Conservation (phyloP, 805 yeast genomes). For the Zygosaccharomyces rouxii region DNA sequence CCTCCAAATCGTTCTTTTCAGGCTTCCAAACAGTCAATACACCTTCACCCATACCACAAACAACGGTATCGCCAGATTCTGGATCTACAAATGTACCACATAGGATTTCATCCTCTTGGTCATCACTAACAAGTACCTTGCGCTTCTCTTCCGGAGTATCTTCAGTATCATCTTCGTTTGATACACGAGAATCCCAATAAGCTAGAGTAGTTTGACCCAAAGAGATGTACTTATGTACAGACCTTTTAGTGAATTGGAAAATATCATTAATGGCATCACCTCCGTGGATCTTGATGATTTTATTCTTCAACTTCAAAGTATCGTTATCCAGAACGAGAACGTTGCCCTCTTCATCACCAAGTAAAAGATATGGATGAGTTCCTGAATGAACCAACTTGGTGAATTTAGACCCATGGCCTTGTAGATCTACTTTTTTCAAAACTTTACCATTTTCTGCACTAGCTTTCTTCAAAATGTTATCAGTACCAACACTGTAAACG, state of each 20-base stretch:
- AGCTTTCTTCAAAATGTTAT: slow-evolving; percentile 73
- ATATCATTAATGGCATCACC: slow-evolving; percentile 76
- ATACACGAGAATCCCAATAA: slow-evolving; percentile 70
- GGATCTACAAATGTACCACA: slow-evolving; percentile 66
- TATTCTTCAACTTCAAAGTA: slow-evolving; percentile 46
- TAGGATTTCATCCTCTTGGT: slow-evolving; percentile 90
- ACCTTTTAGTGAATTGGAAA: slow-evolving; percentile 56
- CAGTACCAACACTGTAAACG: slow-evolving; percentile 73
- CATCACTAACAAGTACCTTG: slow-evolving; percentile 63
- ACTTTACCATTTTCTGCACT: slow-evolving; percentile 72
- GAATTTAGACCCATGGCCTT: slow-evolving; percentile 21
- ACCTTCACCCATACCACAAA: slow-evolving; percentile 91
- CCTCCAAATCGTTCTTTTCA: slow-evolving; percentile 59
- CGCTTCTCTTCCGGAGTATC: slow-evolving; percentile 37
- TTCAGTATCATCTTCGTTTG: slow-evolving; percentile 22
- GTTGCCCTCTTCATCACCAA: slow-evolving; percentile 67
- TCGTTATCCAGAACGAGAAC: slow-evolving; percentile 60
- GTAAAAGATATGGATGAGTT: slow-evolving; percentile 42
- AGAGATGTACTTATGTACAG: slow-evolving; percentile 73
- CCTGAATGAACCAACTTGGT: slow-evolving; percentile 36
- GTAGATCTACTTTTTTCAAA: slow-evolving; percentile 43
- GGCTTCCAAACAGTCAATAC: slow-evolving; percentile 83
- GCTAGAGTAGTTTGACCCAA: slow-evolving; percentile 80
- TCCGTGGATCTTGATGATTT: slow-evolving; percentile 51
- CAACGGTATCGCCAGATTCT: slow-evolving; percentile 55